Percentiles rank a stretch among this genome's conserved stretches.
Conservation (phyloP, 805 yeast genomes). For the Cyberlindnera xylosilytica region DNA sequence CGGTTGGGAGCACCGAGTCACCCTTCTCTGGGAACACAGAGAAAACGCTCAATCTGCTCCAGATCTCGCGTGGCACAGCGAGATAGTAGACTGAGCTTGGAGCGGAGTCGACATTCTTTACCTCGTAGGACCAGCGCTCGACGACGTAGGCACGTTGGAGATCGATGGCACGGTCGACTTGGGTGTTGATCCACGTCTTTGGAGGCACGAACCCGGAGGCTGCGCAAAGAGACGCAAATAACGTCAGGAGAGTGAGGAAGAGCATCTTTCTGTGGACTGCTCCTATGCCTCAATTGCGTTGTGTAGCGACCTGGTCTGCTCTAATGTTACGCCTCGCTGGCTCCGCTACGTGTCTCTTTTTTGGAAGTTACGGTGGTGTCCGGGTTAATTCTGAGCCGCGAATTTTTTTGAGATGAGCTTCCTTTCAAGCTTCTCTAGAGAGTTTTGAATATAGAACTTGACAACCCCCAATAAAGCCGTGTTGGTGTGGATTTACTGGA, state of each 20-base stretch:
- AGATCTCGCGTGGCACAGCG: slow-evolving; percentile 50
- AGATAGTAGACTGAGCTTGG: slow-evolving; percentile 57
- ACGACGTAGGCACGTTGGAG: slow-evolving; percentile 62
- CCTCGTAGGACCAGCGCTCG: slow-evolving; percentile 53
- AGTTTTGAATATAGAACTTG: no score
- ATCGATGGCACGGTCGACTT: slow-evolving; percentile 57
- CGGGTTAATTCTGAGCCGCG: neutral
- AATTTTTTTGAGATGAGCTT: neutral
- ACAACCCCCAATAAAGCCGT: no score
- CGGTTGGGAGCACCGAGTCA: slow-evolving; percentile 24
- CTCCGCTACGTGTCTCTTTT: neutral
- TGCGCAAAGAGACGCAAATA: neutral
- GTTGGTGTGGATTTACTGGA: no score
- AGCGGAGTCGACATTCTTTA: slow-evolving; percentile 52
- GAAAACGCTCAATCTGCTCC: slow-evolving; percentile 41
- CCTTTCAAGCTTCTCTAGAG: no score
- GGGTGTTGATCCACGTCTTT: slow-evolving; percentile 48
- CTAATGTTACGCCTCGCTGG: no score
- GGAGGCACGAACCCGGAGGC: slow-evolving; percentile 16
- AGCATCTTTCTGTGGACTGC: neutral
- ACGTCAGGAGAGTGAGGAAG: neutral
- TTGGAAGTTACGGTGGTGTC: neutral
- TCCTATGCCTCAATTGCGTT: no score
- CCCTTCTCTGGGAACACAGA: slow-evolving; percentile 34
- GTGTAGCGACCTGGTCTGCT: no score